Conservation (phyloP, 129 eudicot genomes). For the Chrysanthemum makinoi region DNA sequence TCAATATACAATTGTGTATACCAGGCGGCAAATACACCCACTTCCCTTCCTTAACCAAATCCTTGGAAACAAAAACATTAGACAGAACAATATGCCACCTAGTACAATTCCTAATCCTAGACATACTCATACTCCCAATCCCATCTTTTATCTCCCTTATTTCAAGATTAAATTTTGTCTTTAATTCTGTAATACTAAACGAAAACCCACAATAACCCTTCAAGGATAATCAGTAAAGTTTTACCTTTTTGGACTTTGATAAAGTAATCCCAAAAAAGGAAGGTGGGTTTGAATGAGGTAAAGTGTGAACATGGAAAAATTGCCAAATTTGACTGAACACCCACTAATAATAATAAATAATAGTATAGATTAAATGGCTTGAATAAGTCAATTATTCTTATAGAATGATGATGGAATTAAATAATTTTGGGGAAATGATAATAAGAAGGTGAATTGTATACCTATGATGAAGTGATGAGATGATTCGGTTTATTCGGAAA, state of each 20-base stretch:
- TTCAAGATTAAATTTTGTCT: background rate
- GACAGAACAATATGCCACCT: conserved; percentile 65
- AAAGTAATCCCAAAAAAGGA: conserved; percentile 12
- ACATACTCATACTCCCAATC: conserved; percentile 50
- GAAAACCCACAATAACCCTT: background rate
- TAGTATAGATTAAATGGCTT: background rate
- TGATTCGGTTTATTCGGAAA: too few species aligned
- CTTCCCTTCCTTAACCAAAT: too few species aligned
- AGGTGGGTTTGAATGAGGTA: conserved; percentile 15
- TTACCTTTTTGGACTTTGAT: background rate
- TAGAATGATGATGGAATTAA: too few species aligned
- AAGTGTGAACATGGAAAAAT: conserved; percentile 25
- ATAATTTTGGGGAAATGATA: too few species aligned
- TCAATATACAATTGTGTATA: background rate
- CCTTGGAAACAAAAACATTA: conserved; percentile 38
- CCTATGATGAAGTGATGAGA: too few species aligned
- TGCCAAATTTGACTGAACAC: conserved; percentile 24
- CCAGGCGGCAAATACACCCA: too few species aligned
- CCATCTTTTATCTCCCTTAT: conserved; percentile 49
- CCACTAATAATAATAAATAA: background rate
- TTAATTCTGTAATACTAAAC: background rate
- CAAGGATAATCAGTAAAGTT: background rate
- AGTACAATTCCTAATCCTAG: conserved; percentile 57
- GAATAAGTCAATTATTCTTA: too few species aligned
- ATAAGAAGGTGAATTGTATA: too few species aligned